These are phyloP conservation scores for Pseudozyma sp. DNA, from an alignment of 1,284 basidiomycete genomes.

Conservation along the genomic window DNA sequence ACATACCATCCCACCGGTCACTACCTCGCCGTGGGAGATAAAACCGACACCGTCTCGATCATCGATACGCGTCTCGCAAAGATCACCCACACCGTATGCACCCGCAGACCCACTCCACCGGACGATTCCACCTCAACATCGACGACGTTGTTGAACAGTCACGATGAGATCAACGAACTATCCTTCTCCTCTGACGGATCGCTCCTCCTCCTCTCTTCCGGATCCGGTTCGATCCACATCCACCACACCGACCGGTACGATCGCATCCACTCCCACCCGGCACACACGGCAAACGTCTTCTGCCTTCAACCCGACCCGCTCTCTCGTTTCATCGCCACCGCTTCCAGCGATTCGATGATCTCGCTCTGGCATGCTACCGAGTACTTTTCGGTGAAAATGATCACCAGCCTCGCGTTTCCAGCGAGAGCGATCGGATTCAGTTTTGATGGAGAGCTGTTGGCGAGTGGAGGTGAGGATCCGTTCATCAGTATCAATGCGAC, in stretches of 20 bases:
- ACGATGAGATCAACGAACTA: constrained; percentile 64
- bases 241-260: constrained; percentile 17
- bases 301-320: constrained; percentile 58
- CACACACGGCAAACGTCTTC: constrained; percentile 61
- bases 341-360: constrained; percentile 54
- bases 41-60: constrained; percentile 59
- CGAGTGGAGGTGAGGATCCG: constrained; percentile 59
- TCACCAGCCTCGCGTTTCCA: constrained; percentile 43
- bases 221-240: constrained; percentile 50
- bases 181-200: constrained; percentile 55
- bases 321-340: constrained; percentile 54
- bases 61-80: constrained; percentile 38
- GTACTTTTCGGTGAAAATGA: constrained; percentile 44
- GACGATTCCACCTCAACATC: background rate
- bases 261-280: constrained; percentile 32
- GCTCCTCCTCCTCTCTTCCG: constrained; percentile 57
- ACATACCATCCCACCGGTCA: constrained; percentile 56
- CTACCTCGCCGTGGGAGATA: constrained; percentile 60
- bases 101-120: constrained; percentile 12
- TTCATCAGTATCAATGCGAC: constrained; percentile 47
- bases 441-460: constrained; percentile 63
- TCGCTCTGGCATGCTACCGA: constrained; percentile 48
- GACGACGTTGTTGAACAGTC: constrained; percentile 6
- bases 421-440: constrained; percentile 59
- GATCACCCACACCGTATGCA: constrained; percentile 46